phyloP scores from a whole-genome alignment of 2,329 filamentous ascomycete genomes.

The Cladobotryum protrusum region DNA sequence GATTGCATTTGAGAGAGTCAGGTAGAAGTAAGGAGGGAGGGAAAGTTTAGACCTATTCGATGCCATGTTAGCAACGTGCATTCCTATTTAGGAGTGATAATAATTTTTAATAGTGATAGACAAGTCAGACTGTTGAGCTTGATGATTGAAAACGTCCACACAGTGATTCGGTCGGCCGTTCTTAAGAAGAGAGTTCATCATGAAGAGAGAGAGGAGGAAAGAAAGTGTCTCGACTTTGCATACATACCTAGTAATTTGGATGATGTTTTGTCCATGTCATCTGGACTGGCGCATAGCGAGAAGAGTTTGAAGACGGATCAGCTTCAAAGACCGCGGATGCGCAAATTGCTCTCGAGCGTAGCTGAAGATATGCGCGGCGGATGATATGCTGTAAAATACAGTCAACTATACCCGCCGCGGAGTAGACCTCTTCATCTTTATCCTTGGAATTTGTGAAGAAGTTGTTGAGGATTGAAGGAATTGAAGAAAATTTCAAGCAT shows the following conservation, averaged over 20 bases:
- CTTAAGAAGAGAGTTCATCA: constrained; percentile 58
- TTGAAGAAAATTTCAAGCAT: constrained; percentile 1
- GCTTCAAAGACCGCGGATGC: too few relatives aligned
- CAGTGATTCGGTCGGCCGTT: constrained; percentile 59
- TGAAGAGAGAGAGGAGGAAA: constrained; percentile 17
- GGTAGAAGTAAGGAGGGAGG: background rate
- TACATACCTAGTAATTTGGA: constrained; percentile 4
- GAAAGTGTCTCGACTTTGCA: constrained; percentile 9
- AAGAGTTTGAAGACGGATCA: too few relatives aligned
- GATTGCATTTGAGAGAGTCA: constrained; percentile 5
- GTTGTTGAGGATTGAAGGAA: background rate
- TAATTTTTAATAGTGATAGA: background rate
- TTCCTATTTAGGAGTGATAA: background rate
- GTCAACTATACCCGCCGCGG: too few relatives aligned
- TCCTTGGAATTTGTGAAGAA: background rate
- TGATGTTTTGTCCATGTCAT: too few relatives aligned
- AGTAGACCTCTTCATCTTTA: background rate
- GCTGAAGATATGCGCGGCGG: too few relatives aligned
- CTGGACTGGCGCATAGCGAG: too few relatives aligned
- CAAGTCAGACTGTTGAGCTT: constrained; percentile 60
- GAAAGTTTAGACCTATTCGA: constrained; percentile 3
- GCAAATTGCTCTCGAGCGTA: too few relatives aligned
- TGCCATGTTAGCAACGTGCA: constrained; percentile 19
- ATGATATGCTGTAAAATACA: background rate
- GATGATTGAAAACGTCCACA: constrained; percentile 53